phyloP scores from a whole-genome alignment of 768 basidiomycete species.

The Calocera cornea region DNA sequence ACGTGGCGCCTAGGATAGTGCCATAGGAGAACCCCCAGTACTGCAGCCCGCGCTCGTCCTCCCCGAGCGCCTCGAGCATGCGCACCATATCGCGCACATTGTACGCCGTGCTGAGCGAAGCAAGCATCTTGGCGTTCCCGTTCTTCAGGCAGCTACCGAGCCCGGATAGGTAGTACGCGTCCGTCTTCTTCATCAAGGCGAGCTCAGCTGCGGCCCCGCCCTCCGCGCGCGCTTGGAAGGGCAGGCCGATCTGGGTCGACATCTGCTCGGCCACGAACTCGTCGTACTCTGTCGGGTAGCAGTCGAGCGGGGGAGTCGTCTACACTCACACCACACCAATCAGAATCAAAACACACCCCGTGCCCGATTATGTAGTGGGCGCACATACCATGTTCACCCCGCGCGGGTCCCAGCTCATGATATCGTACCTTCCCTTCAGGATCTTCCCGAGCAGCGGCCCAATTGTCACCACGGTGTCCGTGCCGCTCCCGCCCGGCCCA shows the following conservation, averaged over 20 bases:
- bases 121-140: neutral
- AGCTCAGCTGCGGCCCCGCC: neutral
- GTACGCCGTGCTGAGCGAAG: neutral
- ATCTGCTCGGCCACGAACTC: neutral
- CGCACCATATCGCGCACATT: slow-evolving; percentile 1
- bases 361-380: too few relatives aligned
- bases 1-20: slow-evolving; percentile 17
- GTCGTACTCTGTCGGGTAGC: neutral
- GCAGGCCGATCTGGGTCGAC: neutral
- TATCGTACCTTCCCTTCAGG: slow-evolving; percentile 4
- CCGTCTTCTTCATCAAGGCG: neutral
- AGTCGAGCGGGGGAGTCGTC: neutral
- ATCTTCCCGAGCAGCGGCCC: slow-evolving; percentile 7
- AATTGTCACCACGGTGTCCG: neutral
- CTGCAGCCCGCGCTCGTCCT: slow-evolving; percentile 7
- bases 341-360: too few relatives aligned
- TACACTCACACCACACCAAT: too few relatives aligned
- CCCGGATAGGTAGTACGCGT: neutral
- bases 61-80: slow-evolving; percentile 5
- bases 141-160: neutral
- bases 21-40: slow-evolving; percentile 20
- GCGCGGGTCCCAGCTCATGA: slow-evolving; percentile 5
- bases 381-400: neutral
- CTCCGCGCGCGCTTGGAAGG: neutral
- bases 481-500: slow-evolving; percentile 16